Evolutionary conservation across 371 early-diverging fungal genomes (phyloP).

Genomic region (Lichtheimia ramosa): DNA sequence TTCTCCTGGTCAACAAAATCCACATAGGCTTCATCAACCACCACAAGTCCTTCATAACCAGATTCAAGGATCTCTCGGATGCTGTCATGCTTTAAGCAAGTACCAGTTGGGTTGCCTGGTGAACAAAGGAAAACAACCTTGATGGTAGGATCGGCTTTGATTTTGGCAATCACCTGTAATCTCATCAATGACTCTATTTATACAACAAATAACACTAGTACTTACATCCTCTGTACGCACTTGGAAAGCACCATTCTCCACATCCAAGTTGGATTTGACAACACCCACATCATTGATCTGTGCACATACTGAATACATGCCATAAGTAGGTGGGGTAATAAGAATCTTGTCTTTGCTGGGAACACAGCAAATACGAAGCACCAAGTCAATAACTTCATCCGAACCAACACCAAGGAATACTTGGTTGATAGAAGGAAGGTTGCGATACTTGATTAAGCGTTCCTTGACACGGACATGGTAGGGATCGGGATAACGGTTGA

Average conservation of each 20-base stretch:
- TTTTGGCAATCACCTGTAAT: conserved; percentile 56
- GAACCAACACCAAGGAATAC: conserved; percentile 95
- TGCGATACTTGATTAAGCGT: conserved; percentile 68
- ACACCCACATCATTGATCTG: conserved; percentile 92
- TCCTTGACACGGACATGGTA: conserved; percentile 82
- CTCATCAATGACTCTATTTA: too few species aligned
- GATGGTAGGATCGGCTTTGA: conserved; percentile 71
- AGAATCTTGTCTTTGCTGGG: conserved; percentile 92
- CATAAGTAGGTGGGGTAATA: conserved; percentile 96
- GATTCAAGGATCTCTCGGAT: conserved; percentile 75
- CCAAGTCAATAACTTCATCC: conserved; percentile 94
- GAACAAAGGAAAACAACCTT: conserved; percentile 94
- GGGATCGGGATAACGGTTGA: conserved; percentile 97
- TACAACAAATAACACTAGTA: background rate
- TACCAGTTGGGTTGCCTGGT: conserved; percentile 98
- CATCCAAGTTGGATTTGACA: conserved; percentile 77
- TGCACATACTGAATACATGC: conserved; percentile 96
- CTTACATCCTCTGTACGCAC: conserved; percentile 74
- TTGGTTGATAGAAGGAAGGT: conserved; percentile 61
- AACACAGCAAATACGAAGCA: conserved; percentile 88
- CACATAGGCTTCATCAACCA: conserved; percentile 98
- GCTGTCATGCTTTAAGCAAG: conserved; percentile 67
- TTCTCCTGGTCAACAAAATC: conserved; percentile 81
- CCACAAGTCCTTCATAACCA: conserved; percentile 76
- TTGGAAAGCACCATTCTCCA: conserved; percentile 81